Percentiles rank a stretch among this genome's conserved stretches.
Evolutionary conservation across 441 rosid genomes (phyloP).

Genomic region (Brassica balearica): DNA sequence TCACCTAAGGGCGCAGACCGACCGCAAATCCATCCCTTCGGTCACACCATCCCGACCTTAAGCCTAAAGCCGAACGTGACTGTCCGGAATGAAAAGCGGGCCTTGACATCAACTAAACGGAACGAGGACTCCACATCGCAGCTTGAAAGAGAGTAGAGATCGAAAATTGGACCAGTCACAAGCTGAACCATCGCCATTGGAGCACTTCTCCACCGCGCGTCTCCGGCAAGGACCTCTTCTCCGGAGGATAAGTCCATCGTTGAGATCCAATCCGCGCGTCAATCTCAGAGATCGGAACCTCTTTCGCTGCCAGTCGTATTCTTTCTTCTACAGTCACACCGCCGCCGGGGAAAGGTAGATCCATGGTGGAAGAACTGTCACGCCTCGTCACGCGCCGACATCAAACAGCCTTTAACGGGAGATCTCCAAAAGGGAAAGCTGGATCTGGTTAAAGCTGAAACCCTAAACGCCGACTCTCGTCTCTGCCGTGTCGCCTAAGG

Average conservation of each 20-base stretch:
- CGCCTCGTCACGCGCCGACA: not conserved
- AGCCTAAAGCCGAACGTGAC: not conserved
- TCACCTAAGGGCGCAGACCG: not conserved
- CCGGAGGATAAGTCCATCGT: not conserved
- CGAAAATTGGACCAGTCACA: not conserved
- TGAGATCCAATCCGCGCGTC: not conserved
- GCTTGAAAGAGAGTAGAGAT: not conserved
- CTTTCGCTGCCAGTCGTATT: not conserved
- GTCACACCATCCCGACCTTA: not conserved
- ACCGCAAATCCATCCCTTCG: not conserved
- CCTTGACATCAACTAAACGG: not conserved
- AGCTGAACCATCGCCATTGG: not conserved
- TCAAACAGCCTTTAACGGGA: not conserved
- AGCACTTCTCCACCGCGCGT: not conserved
- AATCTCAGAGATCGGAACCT: not conserved
- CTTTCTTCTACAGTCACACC: not conserved
- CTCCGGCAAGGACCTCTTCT: not conserved
- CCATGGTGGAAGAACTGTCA: not conserved
- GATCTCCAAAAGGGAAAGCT: not conserved
- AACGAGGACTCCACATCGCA: not conserved
- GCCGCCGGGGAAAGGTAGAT: not conserved
- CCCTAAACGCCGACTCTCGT: not conserved
- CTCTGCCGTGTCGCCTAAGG: not conserved
- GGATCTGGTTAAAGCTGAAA: not conserved
- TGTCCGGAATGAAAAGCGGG: not conserved